Percentiles rank a stretch among this genome's conserved stretches.
Evolutionary conservation across 2,329 filamentous ascomycete species (phyloP).

Genomic region (Chaetoscypha palmicola): DNA sequence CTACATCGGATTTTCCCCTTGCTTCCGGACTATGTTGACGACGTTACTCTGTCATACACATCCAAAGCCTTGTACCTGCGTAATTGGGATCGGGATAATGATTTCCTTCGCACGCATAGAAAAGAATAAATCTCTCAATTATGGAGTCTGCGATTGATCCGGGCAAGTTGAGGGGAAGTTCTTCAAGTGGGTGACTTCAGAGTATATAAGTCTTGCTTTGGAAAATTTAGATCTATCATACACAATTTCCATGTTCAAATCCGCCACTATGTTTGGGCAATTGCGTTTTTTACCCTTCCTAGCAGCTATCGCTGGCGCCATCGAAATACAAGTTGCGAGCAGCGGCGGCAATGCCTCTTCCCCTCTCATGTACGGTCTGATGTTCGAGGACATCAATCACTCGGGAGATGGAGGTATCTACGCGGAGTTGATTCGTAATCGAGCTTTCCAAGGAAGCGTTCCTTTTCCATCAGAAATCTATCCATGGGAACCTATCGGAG

Average conservation of each 20-base stretch:
- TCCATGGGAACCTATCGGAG: constrained; percentile 25
- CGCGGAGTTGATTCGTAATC: constrained; percentile 62
- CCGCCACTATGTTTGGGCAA: constrained; percentile 3
- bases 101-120: too few species aligned
- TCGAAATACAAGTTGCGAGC: constrained; percentile 23
- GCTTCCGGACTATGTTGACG: too few species aligned
- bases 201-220: background rate
- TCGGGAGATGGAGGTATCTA: constrained; percentile 39
- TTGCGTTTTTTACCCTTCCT: constrained; percentile 4
- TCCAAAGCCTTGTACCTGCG: background rate
- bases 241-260: background rate
- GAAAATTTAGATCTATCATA: background rate
- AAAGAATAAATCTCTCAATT: too few species aligned
- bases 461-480: constrained; percentile 41
- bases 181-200: background rate
- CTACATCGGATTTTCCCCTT: background rate
- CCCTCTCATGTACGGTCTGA: constrained; percentile 26
- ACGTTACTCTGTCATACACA: background rate
- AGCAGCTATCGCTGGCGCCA: constrained; percentile 17
- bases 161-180: background rate
- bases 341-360: constrained; percentile 26
- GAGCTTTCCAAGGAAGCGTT: constrained; percentile 54
- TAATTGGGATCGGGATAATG: too few species aligned
- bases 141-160: too few species aligned
- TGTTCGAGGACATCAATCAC: constrained; percentile 30